Conservation (phyloP, 148 eudicot species). For the Oxyria digyna region DNA sequence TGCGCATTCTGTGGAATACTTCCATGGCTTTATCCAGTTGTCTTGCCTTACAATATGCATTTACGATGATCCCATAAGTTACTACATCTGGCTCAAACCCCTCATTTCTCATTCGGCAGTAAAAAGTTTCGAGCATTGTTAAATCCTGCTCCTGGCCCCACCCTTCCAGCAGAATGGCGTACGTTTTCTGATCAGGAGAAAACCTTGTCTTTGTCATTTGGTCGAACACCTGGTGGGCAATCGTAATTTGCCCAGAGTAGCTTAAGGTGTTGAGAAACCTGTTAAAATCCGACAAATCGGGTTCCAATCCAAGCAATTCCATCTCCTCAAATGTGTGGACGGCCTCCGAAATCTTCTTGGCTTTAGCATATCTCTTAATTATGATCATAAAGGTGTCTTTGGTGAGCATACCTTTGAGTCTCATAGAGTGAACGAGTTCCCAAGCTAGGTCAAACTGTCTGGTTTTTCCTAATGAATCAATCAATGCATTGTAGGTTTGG, state of each 20-base stretch:
- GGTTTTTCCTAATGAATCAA: constrained; percentile 72
- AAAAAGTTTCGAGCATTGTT: constrained; percentile 50
- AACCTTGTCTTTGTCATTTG: constrained; percentile 53
- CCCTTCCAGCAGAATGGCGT: constrained; percentile 63
- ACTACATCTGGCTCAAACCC: constrained; percentile 81
- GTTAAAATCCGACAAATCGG: constrained; percentile 55
- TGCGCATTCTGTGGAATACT: constrained; percentile 27
- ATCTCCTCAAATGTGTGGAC: constrained; percentile 55
- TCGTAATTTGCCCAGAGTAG: constrained; percentile 52
- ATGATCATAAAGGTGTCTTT: constrained; percentile 62
- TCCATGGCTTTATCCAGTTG: constrained; percentile 43
- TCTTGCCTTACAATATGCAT: constrained; percentile 61
- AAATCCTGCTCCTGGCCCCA: constrained; percentile 68
- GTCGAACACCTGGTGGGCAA: constrained; percentile 73
- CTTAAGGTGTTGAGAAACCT: constrained; percentile 47
- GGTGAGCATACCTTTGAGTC: constrained; percentile 31
- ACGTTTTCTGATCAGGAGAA: constrained; percentile 53
- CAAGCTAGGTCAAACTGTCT: constrained; percentile 61
- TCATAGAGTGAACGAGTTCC: constrained; percentile 54
- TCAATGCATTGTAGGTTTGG: constrained; percentile 51
- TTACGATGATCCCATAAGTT: constrained; percentile 62
- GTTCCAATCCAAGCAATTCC: constrained; percentile 43
- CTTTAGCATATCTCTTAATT: constrained; percentile 57
- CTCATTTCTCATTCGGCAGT: constrained; percentile 52
- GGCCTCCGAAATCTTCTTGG: constrained; percentile 57